Percentiles rank a stretch among this genome's conserved stretches.
Evolutionary conservation across 2,329 filamentous ascomycete genomes (phyloP).

Genomic region (Orbilia quercus): DNA sequence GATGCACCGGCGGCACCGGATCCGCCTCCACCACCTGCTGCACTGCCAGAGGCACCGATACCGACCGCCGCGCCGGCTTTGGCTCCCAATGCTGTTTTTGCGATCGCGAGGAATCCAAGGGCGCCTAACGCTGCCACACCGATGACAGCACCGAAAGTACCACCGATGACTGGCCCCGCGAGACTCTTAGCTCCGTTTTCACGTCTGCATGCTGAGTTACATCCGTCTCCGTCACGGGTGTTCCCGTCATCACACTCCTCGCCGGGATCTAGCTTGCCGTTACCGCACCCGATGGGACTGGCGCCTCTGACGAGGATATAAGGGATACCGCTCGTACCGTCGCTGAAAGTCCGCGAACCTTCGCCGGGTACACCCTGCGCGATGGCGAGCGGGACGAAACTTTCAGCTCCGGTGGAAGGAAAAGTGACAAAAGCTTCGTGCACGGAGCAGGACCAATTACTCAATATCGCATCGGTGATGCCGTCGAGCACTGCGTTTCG

Average conservation of each 20-base stretch:
- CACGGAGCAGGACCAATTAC: constrained; percentile 65
- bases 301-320: constrained; percentile 65
- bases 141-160: constrained; percentile 19
- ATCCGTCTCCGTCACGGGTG: constrained; percentile 61
- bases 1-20: constrained; percentile 39
- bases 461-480: constrained; percentile 63
- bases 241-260: constrained; percentile 66
- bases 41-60: constrained; percentile 13
- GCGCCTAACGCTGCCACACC: constrained; percentile 31
- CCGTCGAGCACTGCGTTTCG: constrained; percentile 61
- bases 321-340: constrained; percentile 63
- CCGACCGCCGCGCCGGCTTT: constrained; percentile 40
- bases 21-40: constrained; percentile 33
- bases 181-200: background rate
- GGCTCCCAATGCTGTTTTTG: constrained; percentile 31
- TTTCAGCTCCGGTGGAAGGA: constrained; percentile 60
- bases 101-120: constrained; percentile 36
- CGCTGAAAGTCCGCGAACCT: constrained; percentile 62
- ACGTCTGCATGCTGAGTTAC: constrained; percentile 62
- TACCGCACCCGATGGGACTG: constrained; percentile 64
- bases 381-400: constrained; percentile 64
- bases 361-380: constrained; percentile 62
- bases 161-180: constrained; percentile 31
- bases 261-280: constrained; percentile 62
- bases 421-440: constrained; percentile 64